phyloP scores from a whole-genome alignment of 192 early-diverging fungal genomes.

The Coemansia erecta region DNA sequence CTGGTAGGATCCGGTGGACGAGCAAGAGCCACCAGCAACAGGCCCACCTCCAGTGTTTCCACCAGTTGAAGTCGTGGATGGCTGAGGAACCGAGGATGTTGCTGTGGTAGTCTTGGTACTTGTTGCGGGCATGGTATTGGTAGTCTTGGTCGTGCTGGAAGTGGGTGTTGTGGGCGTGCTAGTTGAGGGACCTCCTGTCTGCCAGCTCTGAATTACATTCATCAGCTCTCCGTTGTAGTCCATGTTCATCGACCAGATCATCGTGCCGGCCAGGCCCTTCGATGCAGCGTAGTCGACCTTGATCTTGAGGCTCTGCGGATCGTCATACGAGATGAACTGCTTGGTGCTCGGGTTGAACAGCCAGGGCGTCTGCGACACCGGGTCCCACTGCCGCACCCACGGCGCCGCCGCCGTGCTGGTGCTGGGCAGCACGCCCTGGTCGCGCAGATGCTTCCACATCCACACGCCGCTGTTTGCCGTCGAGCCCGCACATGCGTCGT shows the following conservation, averaged over 20 bases:
- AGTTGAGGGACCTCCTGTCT: constrained; percentile 7
- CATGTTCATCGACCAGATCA: constrained; percentile 57
- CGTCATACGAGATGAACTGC: constrained; percentile 64
- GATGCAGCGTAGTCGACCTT: constrained; percentile 58
- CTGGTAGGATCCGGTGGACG: constrained; percentile 12
- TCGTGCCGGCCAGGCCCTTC: constrained; percentile 60
- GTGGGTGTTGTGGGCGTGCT: constrained; percentile 8
- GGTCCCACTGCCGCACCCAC: constrained; percentile 66
- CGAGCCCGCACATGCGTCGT: constrained; percentile 48
- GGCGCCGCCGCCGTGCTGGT: constrained; percentile 25
- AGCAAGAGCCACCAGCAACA: constrained; percentile 20
- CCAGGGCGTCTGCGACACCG: constrained; percentile 63
- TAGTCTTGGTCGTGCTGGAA: neutral
- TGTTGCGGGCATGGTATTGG: neutral
- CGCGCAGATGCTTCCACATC: constrained; percentile 59
- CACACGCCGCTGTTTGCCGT: constrained; percentile 58
- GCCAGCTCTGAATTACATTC: constrained; percentile 17
- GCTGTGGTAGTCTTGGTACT: constrained; percentile 1
- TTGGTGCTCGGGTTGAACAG: constrained; percentile 61
- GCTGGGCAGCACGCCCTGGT: constrained; percentile 46
- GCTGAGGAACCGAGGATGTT: neutral
- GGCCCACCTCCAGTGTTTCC: constrained; percentile 10
- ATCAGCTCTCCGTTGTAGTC: constrained; percentile 60
- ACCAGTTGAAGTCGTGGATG: neutral
- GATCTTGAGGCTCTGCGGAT: constrained; percentile 52